Evolutionary conservation across 805 yeast genomes (phyloP).

Genomic region (Myxozyma geophila): DNA sequence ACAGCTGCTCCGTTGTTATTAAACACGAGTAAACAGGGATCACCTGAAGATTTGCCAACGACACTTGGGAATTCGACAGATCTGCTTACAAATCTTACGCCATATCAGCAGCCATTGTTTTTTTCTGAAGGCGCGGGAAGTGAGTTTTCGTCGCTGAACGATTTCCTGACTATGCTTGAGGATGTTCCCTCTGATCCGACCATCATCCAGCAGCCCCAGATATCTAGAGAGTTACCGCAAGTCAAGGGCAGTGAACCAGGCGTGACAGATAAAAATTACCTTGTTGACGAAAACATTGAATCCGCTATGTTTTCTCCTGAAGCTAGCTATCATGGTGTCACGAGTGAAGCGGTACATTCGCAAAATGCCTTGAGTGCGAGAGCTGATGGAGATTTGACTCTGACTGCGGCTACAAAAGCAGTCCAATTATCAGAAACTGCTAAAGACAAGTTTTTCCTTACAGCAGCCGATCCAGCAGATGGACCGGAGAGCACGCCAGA

Average conservation of each 20-base stretch:
- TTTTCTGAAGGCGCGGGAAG: slow-evolving; percentile 83
- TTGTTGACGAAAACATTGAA: not conserved
- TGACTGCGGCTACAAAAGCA: slow-evolving; percentile 18
- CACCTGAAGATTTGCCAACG: slow-evolving; percentile 28
- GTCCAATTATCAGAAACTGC: slow-evolving; percentile 63
- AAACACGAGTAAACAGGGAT: slow-evolving; percentile 2
- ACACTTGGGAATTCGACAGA: slow-evolving; percentile 16
- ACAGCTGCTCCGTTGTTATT: slow-evolving; percentile 21
- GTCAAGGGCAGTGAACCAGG: not conserved
- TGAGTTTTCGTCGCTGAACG: slow-evolving; percentile 87
- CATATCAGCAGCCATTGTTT: slow-evolving; percentile 62
- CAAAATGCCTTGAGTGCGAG: slow-evolving; percentile 19
- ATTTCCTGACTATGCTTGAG: slow-evolving; percentile 86
- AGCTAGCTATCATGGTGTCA: not conserved
- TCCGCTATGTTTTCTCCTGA: not conserved
- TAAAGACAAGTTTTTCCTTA: slow-evolving; percentile 86
- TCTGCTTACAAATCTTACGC: slow-evolving; percentile 23
- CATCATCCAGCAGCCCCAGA: not conserved
- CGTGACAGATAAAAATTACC: not conserved
- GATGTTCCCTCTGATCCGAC: slow-evolving; percentile 47
- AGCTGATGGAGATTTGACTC: slow-evolving; percentile 30
- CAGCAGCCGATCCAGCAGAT: slow-evolving; percentile 96
- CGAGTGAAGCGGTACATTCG: not conserved
- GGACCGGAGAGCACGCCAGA: slow-evolving; percentile 80
- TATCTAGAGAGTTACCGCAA: not conserved